A percentile compares a stretch with the other conserved stretches of the same genome.
These are phyloP conservation scores for Pseudopithomyces chartarum DNA, from an alignment of 2,329 filamentous ascomycete species.

Conservation along the genomic window DNA sequence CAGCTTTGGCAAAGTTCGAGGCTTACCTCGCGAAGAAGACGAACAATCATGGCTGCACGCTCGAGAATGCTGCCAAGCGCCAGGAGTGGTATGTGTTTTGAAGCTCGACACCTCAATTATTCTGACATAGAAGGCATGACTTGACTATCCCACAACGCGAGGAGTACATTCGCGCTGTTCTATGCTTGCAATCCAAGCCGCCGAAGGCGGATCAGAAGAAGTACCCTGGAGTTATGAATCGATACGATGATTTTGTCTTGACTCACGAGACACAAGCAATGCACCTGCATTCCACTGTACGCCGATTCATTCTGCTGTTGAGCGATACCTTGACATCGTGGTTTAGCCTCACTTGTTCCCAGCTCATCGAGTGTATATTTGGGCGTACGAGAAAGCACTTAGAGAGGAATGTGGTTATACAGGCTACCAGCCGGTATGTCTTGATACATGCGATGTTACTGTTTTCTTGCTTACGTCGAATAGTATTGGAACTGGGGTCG, in stretches of 20 bases:
- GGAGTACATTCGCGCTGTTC: conserved; percentile 28
- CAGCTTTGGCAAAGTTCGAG: conserved; percentile 21
- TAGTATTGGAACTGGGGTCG: conserved; percentile 30
- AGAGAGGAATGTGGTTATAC: conserved; percentile 46
- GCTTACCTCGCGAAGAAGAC: conserved; percentile 29
- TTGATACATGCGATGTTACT: background rate
- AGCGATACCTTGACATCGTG: background rate
- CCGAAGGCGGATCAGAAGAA: conserved; percentile 19
- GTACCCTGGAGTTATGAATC: conserved; percentile 23
- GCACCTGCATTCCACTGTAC: conserved; percentile 28
- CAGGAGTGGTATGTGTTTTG: conserved; percentile 23
- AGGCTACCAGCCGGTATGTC: conserved; percentile 37
- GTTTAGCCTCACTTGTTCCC: conserved; percentile 27
- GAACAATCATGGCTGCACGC: conserved; percentile 23
- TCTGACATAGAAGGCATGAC: conserved; percentile 20
- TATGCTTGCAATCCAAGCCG: conserved; percentile 27
- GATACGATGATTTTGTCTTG: conserved; percentile 31
- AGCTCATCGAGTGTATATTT: conserved; percentile 45
- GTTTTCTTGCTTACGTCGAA: background rate
- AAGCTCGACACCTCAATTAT: background rate
- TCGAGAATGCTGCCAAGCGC: conserved; percentile 24
- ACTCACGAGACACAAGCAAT: conserved; percentile 28
- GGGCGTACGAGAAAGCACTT: conserved; percentile 45
- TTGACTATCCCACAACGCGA: conserved; percentile 22
- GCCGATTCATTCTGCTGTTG: conserved; percentile 22